Percentiles rank a stretch among this genome's conserved stretches.
Evolutionary conservation across 768 basidiomycete genomes (phyloP).

Genomic region (Suillus fuscotomentosus): DNA sequence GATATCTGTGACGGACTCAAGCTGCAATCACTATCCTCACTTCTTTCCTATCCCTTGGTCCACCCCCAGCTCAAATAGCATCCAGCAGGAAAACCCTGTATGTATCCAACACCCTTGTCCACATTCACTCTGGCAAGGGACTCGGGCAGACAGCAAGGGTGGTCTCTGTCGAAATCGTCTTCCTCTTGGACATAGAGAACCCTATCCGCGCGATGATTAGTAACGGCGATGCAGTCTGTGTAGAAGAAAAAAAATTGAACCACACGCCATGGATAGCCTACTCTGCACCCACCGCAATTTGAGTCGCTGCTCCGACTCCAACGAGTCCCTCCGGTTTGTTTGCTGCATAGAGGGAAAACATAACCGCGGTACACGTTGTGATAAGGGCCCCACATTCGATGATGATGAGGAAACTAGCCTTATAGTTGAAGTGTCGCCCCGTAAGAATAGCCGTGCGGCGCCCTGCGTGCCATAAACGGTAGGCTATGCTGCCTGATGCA

Average conservation of each 20-base stretch:
- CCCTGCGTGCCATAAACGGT: conserved; percentile 15
- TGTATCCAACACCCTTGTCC: no score
- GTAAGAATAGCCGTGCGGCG: conserved; percentile 5
- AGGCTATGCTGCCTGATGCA: conserved; percentile 15
- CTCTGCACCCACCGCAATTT: conserved; percentile 16
- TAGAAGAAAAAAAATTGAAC: no score
- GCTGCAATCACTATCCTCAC: not conserved
- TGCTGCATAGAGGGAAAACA: conserved; percentile 11
- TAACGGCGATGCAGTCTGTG: conserved; percentile 18
- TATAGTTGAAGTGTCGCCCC: conserved; percentile 7
- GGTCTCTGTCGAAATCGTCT: not conserved
- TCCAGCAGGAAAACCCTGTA: not conserved
- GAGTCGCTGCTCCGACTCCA: conserved; percentile 13
- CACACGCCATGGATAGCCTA: not conserved
- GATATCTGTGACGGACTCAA: not conserved
- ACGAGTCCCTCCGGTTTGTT: not conserved
- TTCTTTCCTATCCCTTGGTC: not conserved
- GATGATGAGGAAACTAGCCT: conserved; percentile 14
- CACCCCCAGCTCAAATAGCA: not conserved
- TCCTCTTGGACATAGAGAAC: conserved; percentile 3
- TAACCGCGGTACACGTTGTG: conserved; percentile 5
- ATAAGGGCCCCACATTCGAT: conserved; percentile 21
- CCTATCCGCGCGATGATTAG: conserved; percentile 18
- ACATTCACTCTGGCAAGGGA: not conserved
- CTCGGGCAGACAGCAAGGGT: not conserved